These are phyloP conservation scores for Thalassiosira livingstoniorum DNA, from an alignment of 352 stramenopile species.

Conservation along the genomic window DNA sequence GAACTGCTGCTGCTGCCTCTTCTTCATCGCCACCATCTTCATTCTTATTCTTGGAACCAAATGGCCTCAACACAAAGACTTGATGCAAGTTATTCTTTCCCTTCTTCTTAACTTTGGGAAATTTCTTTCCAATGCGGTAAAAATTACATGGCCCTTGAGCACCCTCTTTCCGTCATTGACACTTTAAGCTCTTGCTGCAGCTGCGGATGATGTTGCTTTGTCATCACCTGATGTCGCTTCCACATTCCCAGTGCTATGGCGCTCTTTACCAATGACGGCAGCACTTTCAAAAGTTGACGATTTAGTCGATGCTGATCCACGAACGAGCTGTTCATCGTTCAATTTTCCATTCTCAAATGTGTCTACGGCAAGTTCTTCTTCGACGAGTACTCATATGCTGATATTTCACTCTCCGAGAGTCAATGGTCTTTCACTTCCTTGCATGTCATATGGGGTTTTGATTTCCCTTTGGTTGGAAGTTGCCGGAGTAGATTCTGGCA, in stretches of 20 bases:
- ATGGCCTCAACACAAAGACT: conserved; percentile 4
- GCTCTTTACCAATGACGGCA: not conserved
- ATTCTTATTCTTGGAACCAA: not conserved
- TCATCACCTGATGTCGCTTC: not conserved
- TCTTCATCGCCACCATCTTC: not conserved
- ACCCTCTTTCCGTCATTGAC: conserved; percentile 25
- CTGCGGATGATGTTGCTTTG: not conserved
- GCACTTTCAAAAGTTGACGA: not conserved
- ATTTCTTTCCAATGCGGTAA: conserved; percentile 54
- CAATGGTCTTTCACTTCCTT: conserved; percentile 29
- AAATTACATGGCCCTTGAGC: conserved; percentile 52
- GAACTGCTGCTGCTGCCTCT: no score
- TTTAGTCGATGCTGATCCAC: not conserved
- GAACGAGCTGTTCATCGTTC: no score
- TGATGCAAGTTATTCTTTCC: conserved; percentile 31
- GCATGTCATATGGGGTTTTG: conserved; percentile 29
- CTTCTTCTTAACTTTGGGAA: conserved; percentile 44
- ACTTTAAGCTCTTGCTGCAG: conserved; percentile 4
- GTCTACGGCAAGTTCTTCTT: no score
- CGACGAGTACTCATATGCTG: conserved; percentile 41
- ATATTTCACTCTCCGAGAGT: conserved; percentile 39
- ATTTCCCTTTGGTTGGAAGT: not conserved
- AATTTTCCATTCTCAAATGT: no score
- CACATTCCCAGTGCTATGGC: not conserved
- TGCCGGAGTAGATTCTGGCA: conserved; percentile 16